Evolutionary conservation across 805 yeast species (phyloP).

Genomic region (Teunomyces funiuensis): DNA sequence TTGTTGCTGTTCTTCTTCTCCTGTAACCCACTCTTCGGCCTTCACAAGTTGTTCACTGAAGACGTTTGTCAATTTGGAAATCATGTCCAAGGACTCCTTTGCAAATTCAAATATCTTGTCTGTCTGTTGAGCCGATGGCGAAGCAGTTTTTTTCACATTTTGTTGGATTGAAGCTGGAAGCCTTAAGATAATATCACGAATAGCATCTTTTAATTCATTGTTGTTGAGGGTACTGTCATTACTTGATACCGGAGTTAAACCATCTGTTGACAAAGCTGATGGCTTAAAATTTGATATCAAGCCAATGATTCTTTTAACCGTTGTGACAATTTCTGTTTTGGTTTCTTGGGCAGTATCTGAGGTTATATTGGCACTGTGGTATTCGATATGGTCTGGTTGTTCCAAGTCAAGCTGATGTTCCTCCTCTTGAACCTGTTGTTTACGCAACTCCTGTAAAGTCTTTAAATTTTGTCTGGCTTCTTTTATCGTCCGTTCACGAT

Average conservation of each 20-base stretch:
- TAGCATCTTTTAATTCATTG: slow-evolving; percentile 56
- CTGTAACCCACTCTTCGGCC: slow-evolving; percentile 80
- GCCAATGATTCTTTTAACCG: slow-evolving; percentile 84
- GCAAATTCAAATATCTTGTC: slow-evolving; percentile 80
- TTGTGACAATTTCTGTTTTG: slow-evolving; percentile 80
- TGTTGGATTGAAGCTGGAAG: slow-evolving; percentile 74
- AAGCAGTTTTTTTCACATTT: slow-evolving; percentile 5
- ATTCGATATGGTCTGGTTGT: slow-evolving; percentile 4
- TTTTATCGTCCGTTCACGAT: slow-evolving; percentile 41
- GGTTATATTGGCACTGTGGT: slow-evolving; percentile 27
- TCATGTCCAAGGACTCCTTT: slow-evolving; percentile 85
- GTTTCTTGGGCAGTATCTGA: slow-evolving; percentile 41
- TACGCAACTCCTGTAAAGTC: slow-evolving; percentile 4
- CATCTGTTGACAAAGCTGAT: slow-evolving; percentile 27
- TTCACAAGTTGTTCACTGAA: slow-evolving; percentile 81
- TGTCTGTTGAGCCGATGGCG: slow-evolving; percentile 19
- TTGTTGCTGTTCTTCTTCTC: slow-evolving; percentile 24
- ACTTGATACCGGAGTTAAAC: slow-evolving; percentile 10
- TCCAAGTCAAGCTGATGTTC: slow-evolving; percentile 5
- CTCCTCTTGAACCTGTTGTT: slow-evolving; percentile 17
- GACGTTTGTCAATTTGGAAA: slow-evolving; percentile 75
- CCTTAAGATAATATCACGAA: slow-evolving; percentile 72
- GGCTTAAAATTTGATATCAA: slow-evolving; percentile 77
- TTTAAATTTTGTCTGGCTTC: slow-evolving; percentile 17
- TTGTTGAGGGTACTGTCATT: slow-evolving; percentile 8